Evolutionary conservation across 2,329 filamentous ascomycete species (phyloP).

Genomic region (Meredithiella fracta): DNA sequence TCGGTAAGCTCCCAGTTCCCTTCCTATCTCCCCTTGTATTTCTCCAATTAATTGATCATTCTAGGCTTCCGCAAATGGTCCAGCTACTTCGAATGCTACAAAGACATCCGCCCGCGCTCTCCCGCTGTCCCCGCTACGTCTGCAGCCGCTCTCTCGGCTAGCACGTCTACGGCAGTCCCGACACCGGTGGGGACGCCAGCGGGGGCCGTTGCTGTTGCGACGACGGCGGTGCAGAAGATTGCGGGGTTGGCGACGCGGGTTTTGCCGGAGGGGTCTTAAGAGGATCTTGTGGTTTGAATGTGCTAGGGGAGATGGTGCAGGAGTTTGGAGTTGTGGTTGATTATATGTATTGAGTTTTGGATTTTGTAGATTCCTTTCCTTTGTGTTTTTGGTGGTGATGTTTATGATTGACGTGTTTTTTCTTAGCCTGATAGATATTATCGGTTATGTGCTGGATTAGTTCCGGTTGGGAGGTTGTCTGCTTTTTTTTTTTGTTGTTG

Average conservation of each 20-base stretch:
- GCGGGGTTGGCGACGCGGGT: too few relatives aligned
- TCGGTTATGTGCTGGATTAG: too few relatives aligned
- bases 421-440: neutral
- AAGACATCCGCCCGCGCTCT: conserved; percentile 19
- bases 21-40: neutral
- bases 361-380: too few relatives aligned
- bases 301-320: too few relatives aligned
- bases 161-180: neutral
- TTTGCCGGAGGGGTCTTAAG: too few relatives aligned
- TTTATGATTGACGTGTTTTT: too few relatives aligned
- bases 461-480: neutral
- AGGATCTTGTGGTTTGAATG: too few relatives aligned
- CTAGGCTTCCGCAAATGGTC: conserved; percentile 44
- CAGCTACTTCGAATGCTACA: conserved; percentile 39
- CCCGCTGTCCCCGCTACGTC: neutral
- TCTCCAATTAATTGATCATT: conserved; percentile 2
- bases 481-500: neutral
- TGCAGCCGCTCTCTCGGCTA: neutral
- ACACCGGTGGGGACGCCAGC: neutral
- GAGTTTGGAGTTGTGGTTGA: neutral
- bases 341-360: too few relatives aligned
- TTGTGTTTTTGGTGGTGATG: neutral
- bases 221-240: too few relatives aligned
- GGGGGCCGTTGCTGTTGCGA: too few relatives aligned
- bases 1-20: conserved; percentile 28